Evolutionary conservation across 108 stramenopile species (phyloP).

Genomic region (Fragilaria radians): DNA sequence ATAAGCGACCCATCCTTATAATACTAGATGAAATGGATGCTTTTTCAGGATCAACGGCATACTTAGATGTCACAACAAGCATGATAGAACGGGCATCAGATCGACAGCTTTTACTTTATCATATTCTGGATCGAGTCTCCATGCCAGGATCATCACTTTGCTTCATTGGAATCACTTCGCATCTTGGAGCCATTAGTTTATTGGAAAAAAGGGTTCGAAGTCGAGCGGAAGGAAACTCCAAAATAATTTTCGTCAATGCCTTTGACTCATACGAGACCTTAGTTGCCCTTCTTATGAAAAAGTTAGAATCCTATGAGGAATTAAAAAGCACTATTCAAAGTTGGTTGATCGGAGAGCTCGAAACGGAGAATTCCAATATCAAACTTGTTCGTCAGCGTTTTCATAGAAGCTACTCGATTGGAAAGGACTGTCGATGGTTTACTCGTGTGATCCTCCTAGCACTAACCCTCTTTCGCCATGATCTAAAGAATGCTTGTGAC

Average conservation of each 20-base stretch:
- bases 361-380: constrained; percentile 6
- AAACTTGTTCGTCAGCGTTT: constrained; percentile 22
- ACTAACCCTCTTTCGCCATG: constrained; percentile 35
- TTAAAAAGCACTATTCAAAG: not conserved
- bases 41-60: constrained; percentile 25
- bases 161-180: constrained; percentile 60
- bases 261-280: constrained; percentile 34
- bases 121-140: constrained; percentile 78
- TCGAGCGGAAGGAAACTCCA: constrained; percentile 70
- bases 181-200: constrained; percentile 28
- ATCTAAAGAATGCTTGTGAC: not conserved
- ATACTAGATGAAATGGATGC: constrained; percentile 72
- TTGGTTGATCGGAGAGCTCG: constrained; percentile 1
- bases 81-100: constrained; percentile 7
- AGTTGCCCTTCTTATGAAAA: constrained; percentile 36
- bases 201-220: constrained; percentile 79
- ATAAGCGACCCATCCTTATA: constrained; percentile 73
- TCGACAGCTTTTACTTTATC: constrained; percentile 75
- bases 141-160: constrained; percentile 52
- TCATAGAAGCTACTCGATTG: constrained; percentile 48
- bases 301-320: constrained; percentile 18
- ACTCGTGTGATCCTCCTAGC: constrained; percentile 59
- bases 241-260: constrained; percentile 48
- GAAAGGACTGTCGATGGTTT: constrained; percentile 70
- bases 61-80: not conserved